These are phyloP conservation scores for Neurospora hispaniola DNA, from an alignment of 495 filamentous ascomycete genomes.

Conservation along the genomic window DNA sequence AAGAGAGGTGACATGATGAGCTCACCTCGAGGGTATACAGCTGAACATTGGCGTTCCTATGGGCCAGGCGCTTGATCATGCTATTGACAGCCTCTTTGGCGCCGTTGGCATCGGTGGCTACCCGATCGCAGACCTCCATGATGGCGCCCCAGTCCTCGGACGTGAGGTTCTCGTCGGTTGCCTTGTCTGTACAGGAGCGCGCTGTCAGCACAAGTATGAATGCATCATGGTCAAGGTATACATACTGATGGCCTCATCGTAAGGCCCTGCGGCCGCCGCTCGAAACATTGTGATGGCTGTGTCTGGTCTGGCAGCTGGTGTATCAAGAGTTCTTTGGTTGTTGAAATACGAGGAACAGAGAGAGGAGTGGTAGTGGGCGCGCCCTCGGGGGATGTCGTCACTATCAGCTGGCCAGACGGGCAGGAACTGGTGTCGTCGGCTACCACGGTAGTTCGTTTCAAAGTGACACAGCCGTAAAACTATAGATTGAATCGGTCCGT, in stretches of 20 bases:
- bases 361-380: not conserved
- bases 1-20: not conserved
- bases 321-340: not conserved
- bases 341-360: not conserved
- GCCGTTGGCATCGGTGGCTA: constrained; percentile 46
- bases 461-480: not conserved
- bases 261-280: constrained; percentile 38
- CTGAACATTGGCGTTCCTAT: constrained; percentile 98
- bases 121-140: constrained; percentile 96
- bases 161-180: constrained; percentile 96
- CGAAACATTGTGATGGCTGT: constrained; percentile 35
- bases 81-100: constrained; percentile 88
- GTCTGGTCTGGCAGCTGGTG: not conserved
- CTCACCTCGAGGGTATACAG: constrained; percentile 90
- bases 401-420: not conserved
- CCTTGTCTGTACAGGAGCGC: constrained; percentile 58
- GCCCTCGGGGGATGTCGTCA: not conserved
- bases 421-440: not conserved
- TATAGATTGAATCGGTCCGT: not conserved
- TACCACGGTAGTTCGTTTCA: not conserved
- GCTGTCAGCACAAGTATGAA: not conserved
- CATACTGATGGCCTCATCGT: constrained; percentile 43
- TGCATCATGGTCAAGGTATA: not conserved
- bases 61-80: constrained; percentile 91
- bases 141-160: constrained; percentile 98